Evolutionary conservation across 768 basidiomycete genomes (phyloP), one percentile per base, ranked within the genome.

Genomic region (Macrolepiota albuminosa): DNA sequence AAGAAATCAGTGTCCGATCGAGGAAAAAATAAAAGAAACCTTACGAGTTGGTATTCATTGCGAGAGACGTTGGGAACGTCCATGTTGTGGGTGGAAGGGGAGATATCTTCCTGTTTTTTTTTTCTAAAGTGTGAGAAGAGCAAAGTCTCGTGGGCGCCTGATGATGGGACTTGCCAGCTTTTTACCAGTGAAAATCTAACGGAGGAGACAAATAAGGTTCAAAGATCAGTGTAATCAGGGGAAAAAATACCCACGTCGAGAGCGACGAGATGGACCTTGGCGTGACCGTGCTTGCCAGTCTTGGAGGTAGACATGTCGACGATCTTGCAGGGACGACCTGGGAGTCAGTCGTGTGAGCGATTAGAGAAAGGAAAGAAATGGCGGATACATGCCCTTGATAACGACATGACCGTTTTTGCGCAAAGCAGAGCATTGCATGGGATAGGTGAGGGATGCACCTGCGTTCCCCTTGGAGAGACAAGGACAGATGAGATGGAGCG

Each of bases 231-330:
- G 47, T 24, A 10, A 40, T 53, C 26, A 47, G n/a, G 26, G 57
- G 14, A 34, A 54, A 31, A 60, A 18, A 50, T 36, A 85, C 93
- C 63, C 72, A 97, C 95, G 78, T 99, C 97, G 73, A 93, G 91
- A 73, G 87, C 97, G 68, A 98, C 85, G 64, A 99, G 84, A 78
- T 98, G 95, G 72, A 98, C 97, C 80, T 98, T 99, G 76, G 97
- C 96, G 81, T 99, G 96, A 69, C 96, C 96, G 82, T 98, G 96
- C 86, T 98, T 98, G 69, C 96, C 95, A 51, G 95, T 96, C 87
- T 98, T 98, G 74, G 95, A 98, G 80, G 95, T 97, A 64, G 94
- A 96, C 95, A 97, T 98, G 75, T 97, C 95, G 69, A 95, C 87
- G 78, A 94, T 94, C 83, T 98, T 98, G 91, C 95, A 98, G 66